Conservation (phyloP, 2,329 filamentous ascomycete species). For the Paraphoma chrysanthemicola region DNA sequence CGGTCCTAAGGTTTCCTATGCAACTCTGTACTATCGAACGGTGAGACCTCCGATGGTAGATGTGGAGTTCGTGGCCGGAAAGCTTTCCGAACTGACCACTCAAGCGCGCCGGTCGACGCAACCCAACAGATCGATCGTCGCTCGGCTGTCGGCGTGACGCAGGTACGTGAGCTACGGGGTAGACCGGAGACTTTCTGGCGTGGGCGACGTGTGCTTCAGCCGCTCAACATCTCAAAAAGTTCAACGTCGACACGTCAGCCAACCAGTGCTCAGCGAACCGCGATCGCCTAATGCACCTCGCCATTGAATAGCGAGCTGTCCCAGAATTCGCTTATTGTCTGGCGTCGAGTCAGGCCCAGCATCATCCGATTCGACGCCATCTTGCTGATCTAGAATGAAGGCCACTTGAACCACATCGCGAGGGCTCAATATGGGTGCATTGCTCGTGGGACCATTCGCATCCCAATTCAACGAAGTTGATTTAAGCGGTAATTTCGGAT, state of each 20-base stretch:
- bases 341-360: conserved; percentile 33
- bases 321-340: conserved; percentile 68
- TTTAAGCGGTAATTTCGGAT: conserved; percentile 61
- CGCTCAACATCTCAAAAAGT: not conserved
- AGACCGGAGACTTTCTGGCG: not conserved
- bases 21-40: not conserved
- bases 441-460: conserved; percentile 43
- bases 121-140: not conserved
- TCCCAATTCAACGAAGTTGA: conserved; percentile 64
- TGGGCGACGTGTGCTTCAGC: not conserved
- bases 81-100: not conserved
- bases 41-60: not conserved
- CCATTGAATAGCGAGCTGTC: conserved; percentile 87
- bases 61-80: not conserved
- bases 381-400: conserved; percentile 66
- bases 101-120: not conserved
- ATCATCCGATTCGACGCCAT: conserved; percentile 53
- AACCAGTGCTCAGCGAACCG: conserved; percentile 87
- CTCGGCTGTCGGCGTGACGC: not conserved
- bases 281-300: conserved; percentile 86
- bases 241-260: conserved; percentile 59
- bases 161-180: not conserved
- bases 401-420: conserved; percentile 70
- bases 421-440: conserved; percentile 62
- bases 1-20: not conserved